Conservation (phyloP, 768 basidiomycete genomes). For the Podaxis rugospora region DNA sequence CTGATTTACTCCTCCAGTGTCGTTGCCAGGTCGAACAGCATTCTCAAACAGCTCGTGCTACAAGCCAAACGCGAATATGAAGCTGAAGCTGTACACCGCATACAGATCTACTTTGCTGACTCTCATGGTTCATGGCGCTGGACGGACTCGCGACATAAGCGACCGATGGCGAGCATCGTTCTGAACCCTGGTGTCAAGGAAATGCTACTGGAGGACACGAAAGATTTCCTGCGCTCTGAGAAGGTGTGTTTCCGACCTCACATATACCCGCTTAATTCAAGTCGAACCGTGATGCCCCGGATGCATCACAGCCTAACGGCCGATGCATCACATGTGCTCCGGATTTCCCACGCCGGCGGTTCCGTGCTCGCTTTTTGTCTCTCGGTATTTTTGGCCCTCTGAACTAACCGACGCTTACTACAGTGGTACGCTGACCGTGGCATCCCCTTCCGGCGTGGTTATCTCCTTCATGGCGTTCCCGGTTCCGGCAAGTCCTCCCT, state of each 20-base stretch:
- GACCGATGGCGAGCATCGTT: slow-evolving; percentile 85
- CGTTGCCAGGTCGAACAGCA: slow-evolving; percentile 76
- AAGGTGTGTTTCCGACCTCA: slow-evolving; percentile 43
- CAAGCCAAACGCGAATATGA: slow-evolving; percentile 90
- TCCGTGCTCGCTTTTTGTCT: neutral
- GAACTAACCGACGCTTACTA: neutral
- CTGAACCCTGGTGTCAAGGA: slow-evolving; percentile 87
- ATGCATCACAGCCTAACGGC: neutral
- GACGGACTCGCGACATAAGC: slow-evolving; percentile 84
- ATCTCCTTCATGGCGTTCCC: slow-evolving; percentile 78
- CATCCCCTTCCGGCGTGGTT: slow-evolving; percentile 87
- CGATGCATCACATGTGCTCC: slow-evolving; percentile 4
- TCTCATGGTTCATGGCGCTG: slow-evolving; percentile 85
- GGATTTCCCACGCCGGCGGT: slow-evolving; percentile 1
- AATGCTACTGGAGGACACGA: slow-evolving; percentile 77
- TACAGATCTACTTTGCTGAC: slow-evolving; percentile 89
- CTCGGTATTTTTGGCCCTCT: neutral
- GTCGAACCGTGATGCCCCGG: neutral
- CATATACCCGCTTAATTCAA: neutral
- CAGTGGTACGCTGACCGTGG: slow-evolving; percentile 94
- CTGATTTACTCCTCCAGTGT: slow-evolving; percentile 36
- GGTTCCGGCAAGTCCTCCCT: slow-evolving; percentile 86
- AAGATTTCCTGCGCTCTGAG: slow-evolving; percentile 81
- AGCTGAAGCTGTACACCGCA: slow-evolving; percentile 80
- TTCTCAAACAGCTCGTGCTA: slow-evolving; percentile 84